Base-by-base conservation (phyloP, 306 rosid genomes). In the Rosa multiflora region DNA sequence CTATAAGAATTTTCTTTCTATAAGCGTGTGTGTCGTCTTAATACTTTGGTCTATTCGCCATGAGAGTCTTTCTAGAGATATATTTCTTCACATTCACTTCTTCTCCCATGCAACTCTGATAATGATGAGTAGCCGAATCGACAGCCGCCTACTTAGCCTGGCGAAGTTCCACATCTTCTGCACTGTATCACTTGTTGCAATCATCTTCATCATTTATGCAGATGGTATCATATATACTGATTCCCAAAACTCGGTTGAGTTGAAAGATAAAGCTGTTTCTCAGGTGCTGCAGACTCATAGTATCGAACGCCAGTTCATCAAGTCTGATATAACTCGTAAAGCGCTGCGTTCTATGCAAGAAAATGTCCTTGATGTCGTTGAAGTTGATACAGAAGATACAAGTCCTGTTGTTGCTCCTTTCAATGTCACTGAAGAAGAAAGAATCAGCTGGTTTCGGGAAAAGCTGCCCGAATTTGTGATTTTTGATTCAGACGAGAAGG, bases 391-490 rank as follows among this genome's bases (percentile, higher is more conserved):
- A 14, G 88, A 61, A 67, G 86, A 49, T 23, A 35, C 62, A 71
- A 82, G 75, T 32, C 74, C 81, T 59, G 79, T 83, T 21, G 77
- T 85, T 37, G 75, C 87, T 68, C 94, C 94, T 40, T 8, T 82
- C 17, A 86, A 82, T 74, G 79, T 53, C 15, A 80, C 89, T 4
- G 80, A 85, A 79, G 78, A 68, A 61, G 88, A 92, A 58, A 87
- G 90, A 70, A 88, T 88, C 17, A 74, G 72, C 51, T 92, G 94
- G 97, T 86, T 92, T 26, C 76, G 42, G 67, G 62, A 56, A 74
- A 86, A 78, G 49, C 70, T 90, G 17, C 85, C 89, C 0, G 42
- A 82, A 32, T 82, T 92, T 72, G 67, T 76, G 20, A 91, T 91
- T 74, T 83, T 92, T 70, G 76, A 85, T 47, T 84, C 94, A 46